Evolutionary conservation across 495 filamentous ascomycete genomes (phyloP), one percentile per base, ranked within the genome.

Genomic region (Penicillium flavigenum): DNA sequence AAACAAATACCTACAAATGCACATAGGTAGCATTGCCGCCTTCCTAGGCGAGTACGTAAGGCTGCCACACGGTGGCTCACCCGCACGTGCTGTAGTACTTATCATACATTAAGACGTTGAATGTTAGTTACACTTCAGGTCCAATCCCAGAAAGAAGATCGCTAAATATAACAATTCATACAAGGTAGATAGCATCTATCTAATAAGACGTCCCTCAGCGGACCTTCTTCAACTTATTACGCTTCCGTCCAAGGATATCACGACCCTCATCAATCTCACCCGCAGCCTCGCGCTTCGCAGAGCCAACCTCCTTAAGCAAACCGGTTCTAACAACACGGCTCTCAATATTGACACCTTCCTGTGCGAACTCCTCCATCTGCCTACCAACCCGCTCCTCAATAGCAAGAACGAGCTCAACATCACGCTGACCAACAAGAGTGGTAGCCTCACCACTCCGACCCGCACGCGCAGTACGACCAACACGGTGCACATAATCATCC

Each of bases 401-500:
- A 7, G 88, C 89, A 47, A 92, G 77, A 17, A 98, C 83, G 6
- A 97, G 79, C 60, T 88, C 81, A 2, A 97, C 90, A 69, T 98
- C 94, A 56, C 92, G 78, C 79, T 97, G 93, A 24, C 92, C 94
- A 3, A 99, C 85, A 56, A 99, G 81, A 14, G 91, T 96, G 16
- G 97, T 85, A 3, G 87, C 86, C 55, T 90, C 86, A 66, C 94
- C 94, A 26, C 72, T 76, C 43, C 89, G 81, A 0, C 95, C 94
- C 7, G 94, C 94, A 79, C 94, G 84, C 8, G 95, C 94, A 11
- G 94, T 99, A 64, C 94, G 87, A 65, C 94, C 94, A 52, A 96
- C 92, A 20, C 94, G 87, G 73, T 99, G 94, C 57, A 99, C 90
- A 63, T 98, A 99, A 69, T 96, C 95, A 69, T 97, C 94, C 34